Evolutionary conservation across 169 alveolate genomes (phyloP).

Genomic region (Plasmodium billcollinsi): DNA sequence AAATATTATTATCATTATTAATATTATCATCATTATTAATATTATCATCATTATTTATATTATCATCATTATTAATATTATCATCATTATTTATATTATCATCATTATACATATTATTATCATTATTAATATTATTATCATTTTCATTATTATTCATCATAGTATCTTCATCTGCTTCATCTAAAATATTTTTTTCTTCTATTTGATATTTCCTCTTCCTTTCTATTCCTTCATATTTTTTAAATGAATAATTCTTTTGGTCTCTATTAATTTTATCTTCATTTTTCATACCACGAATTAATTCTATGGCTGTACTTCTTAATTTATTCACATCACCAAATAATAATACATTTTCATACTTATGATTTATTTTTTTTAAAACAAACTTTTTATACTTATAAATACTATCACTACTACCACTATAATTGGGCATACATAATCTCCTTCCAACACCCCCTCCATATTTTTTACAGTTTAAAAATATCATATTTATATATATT

Average conservation of each 20-base stretch:
- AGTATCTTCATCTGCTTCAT: background rate
- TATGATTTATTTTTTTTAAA: conserved; percentile 74
- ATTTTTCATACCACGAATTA: conserved; percentile 13
- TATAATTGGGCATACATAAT: conserved; percentile 68
- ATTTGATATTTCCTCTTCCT: conserved; percentile 5
- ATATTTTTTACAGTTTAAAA: conserved; percentile 3
- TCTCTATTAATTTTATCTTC: conserved; percentile 15
- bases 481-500: conserved; percentile 16
- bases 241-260: conserved; percentile 23
- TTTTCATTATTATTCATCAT: conserved; percentile 4
- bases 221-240: conserved; percentile 35
- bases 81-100: background rate
- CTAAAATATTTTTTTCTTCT: conserved; percentile 1
- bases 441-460: conserved; percentile 76
- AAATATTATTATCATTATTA: too few relatives aligned
- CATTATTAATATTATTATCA: background rate
- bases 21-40: background rate
- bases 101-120: conserved; percentile 6
- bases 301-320: conserved; percentile 57
- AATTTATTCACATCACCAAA: conserved; percentile 65
- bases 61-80: background rate
- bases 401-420: conserved; percentile 66
- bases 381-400: conserved; percentile 66
- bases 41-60: conserved; percentile 4
- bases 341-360: conserved; percentile 68